Conservation (phyloP, 176 grass and related monocot species). For the Aegilops sharonensis region DNA sequence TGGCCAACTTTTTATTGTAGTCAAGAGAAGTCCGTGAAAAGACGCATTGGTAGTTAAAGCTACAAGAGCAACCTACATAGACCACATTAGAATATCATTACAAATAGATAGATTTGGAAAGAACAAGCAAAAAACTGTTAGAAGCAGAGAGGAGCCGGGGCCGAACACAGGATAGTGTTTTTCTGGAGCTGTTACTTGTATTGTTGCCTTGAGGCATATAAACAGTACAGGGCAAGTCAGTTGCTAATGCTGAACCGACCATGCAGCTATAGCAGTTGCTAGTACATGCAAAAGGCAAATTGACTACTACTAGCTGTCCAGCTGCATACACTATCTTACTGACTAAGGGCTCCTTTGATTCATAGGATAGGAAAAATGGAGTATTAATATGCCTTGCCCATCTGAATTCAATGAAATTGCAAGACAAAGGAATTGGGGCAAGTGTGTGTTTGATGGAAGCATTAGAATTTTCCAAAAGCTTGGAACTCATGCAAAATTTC, state of each 20-base stretch:
- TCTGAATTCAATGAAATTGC: no score
- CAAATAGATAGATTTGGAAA: constrained; percentile 17
- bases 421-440: no score
- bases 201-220: background rate
- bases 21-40: constrained; percentile 83
- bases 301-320: background rate
- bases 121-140: background rate
- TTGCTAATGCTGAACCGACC: background rate
- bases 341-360: background rate
- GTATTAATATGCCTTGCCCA: no score
- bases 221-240: background rate
- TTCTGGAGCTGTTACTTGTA: background rate
- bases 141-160: background rate
- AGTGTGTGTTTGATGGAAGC: no score
- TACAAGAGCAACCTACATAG: constrained; percentile 88
- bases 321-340: background rate
- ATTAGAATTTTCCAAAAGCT: no score
- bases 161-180: background rate
- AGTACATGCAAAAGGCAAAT: background rate
- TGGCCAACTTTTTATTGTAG: constrained; percentile 87
- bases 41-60: constrained; percentile 80
- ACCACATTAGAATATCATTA: constrained; percentile 42
- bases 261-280: background rate
- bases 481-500: no score
- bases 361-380: no score